These are phyloP conservation scores for Macrolepiota albuminosa DNA, from an alignment of 768 basidiomycete genomes.

Conservation along the genomic window DNA sequence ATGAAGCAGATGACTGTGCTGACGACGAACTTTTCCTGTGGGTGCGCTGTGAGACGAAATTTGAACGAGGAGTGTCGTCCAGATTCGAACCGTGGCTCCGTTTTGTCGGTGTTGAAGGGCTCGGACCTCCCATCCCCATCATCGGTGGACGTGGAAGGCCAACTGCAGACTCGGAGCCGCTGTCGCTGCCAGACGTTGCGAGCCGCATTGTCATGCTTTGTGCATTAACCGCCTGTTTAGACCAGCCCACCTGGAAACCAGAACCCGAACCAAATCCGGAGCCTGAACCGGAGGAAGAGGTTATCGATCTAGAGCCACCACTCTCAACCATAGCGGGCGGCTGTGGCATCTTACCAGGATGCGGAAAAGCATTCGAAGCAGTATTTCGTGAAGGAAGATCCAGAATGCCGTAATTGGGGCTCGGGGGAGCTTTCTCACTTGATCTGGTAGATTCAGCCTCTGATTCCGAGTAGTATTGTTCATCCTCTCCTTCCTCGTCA, in stretches of 20 bases:
- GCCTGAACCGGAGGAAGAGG: slow-evolving; percentile 1
- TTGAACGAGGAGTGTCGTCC: slow-evolving; percentile 16
- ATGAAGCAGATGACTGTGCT: background rate
- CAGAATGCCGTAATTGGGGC: slow-evolving; percentile 42
- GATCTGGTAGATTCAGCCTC: slow-evolving; percentile 11
- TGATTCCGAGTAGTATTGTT: slow-evolving; percentile 15
- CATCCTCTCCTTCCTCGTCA: slow-evolving; percentile 5
- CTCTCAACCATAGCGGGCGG: slow-evolving; percentile 6
- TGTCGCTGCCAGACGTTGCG: slow-evolving; percentile 5
- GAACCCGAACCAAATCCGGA: background rate
- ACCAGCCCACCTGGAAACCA: slow-evolving; percentile 1
- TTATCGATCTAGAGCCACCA: background rate
- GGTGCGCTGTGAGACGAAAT: slow-evolving; percentile 6
- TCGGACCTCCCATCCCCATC: slow-evolving; percentile 2
- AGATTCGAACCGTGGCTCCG: slow-evolving; percentile 5
- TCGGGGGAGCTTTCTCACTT: slow-evolving; percentile 11
- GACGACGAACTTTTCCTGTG: background rate
- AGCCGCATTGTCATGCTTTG: slow-evolving; percentile 19
- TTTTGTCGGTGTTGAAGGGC: slow-evolving; percentile 2
- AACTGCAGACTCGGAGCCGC: background rate
- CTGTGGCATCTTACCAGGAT: slow-evolving; percentile 10
- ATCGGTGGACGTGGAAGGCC: slow-evolving; percentile 11
- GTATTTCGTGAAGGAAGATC: slow-evolving; percentile 30
- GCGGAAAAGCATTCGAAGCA: background rate
- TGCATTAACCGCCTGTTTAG: background rate